Evolutionary conservation across 148 eudicot genomes (phyloP).

Genomic region (Fagopyrum esculentum): DNA sequence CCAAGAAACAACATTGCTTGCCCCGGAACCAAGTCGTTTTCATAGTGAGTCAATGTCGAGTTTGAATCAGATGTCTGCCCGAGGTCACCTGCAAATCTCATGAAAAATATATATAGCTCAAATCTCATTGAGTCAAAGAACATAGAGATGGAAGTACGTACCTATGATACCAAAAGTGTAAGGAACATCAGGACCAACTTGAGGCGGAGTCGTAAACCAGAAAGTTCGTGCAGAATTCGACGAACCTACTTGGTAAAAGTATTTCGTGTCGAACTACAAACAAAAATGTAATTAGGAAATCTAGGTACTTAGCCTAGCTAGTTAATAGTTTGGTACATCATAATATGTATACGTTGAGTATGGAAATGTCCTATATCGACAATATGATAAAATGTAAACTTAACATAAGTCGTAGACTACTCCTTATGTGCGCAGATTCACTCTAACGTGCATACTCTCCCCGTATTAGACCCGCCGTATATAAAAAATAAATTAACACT

Average conservation of each 20-base stretch:
- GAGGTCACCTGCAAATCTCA: conserved; percentile 20
- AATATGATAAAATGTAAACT: too few species aligned
- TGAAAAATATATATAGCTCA: not conserved
- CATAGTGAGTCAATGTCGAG: conserved; percentile 22
- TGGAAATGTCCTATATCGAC: too few species aligned
- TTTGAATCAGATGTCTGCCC: conserved; percentile 29
- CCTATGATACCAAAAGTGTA: conserved; percentile 12
- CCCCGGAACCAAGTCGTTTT: conserved; percentile 3
- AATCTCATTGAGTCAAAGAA: not conserved
- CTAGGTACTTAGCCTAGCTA: too few species aligned
- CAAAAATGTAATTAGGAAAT: not conserved
- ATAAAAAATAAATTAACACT: too few species aligned
- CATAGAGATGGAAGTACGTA: too few species aligned
- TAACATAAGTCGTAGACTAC: too few species aligned
- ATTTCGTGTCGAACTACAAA: conserved; percentile 1
- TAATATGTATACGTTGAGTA: too few species aligned
- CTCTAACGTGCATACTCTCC: too few species aligned
- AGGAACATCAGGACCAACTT: conserved; percentile 11
- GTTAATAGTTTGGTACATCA: too few species aligned
- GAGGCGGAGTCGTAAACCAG: conserved; percentile 9
- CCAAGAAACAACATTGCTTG: conserved; percentile 1
- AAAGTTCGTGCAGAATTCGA: conserved; percentile 2
- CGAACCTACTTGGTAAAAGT: not conserved
- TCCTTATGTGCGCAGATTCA: too few species aligned
- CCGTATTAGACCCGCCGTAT: too few species aligned